These are phyloP conservation scores for Clitopilus passeckerianus DNA, from an alignment of 768 basidiomycete species.

Conservation along the genomic window DNA sequence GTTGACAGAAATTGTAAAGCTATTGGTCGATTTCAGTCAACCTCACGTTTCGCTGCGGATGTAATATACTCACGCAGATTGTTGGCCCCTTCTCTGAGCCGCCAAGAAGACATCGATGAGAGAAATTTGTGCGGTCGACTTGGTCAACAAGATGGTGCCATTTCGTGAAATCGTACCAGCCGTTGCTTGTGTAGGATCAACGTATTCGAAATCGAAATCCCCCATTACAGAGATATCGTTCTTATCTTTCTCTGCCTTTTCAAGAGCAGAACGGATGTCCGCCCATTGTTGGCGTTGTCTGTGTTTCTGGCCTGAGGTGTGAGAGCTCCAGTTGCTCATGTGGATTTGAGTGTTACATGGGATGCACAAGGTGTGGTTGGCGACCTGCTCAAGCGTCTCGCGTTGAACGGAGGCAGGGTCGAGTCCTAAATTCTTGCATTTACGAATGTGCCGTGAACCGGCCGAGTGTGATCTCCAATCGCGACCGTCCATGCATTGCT, in stretches of 20 bases:
- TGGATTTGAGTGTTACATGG: conserved; percentile 17
- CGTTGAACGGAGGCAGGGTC: conserved; percentile 22
- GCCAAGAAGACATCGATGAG: conserved; percentile 14
- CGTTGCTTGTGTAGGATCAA: conserved; percentile 27
- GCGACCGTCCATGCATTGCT: conserved; percentile 12
- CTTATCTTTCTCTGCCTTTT: conserved; percentile 49
- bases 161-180: conserved; percentile 12
- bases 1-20: conserved; percentile 11
- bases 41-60: too few relatives aligned
- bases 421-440: conserved; percentile 11
- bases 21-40: not conserved
- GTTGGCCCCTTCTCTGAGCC: not conserved
- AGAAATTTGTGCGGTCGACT: conserved; percentile 20
- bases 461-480: conserved; percentile 16
- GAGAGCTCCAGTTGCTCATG: conserved; percentile 23
- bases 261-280: conserved; percentile 33
- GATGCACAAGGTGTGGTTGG: conserved; percentile 15
- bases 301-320: conserved; percentile 24
- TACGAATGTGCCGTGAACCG: conserved; percentile 8
- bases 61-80: not conserved
- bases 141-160: conserved; percentile 18
- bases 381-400: conserved; percentile 3
- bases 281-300: conserved; percentile 27
- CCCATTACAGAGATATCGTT: conserved; percentile 41
- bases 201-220: conserved; percentile 42